Evolutionary conservation across 228 moss, liverwort and hornwort species (phyloP), one percentile per base, ranked within the genome.

Genomic region (Sphagnum magellanicum): DNA sequence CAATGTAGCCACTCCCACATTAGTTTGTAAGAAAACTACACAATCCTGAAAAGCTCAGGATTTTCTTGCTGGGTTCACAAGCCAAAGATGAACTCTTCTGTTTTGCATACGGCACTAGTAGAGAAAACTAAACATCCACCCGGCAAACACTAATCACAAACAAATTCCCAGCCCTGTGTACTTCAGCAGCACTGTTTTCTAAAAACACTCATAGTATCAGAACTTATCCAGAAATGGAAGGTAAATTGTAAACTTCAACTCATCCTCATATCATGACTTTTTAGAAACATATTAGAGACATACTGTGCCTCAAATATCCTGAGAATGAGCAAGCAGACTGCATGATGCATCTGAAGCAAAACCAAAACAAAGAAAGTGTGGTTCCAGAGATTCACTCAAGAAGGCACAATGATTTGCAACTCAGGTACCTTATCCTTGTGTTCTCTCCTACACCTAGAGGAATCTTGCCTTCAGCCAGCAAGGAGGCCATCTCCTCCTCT

Each of bases 361-460:
- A 32, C 32, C 32, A 3, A 32, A 32, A 32, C 32, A 32, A 32
- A 32, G 32, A 32, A 32, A 32, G 32, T 32, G 32, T 32, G 17
- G 17, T 2, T 32, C 32, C 32, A 32, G 32, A 32, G 32, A 32
- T 48, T 6, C 13, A 32, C 48, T 49, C 15, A 13, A 65, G 46
- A 13, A 5, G 65, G 48, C 9, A 6, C 46, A 47, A 5, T 16
- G n/a, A 4, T 49, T 32, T 32, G 32, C 32, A 32, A 32, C 32
- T 32, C 32, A 32, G 32, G 48, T 9, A 88, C 88, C 85, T 92
- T 66, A 92, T 92, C 72, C 79, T 92, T 15, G 83, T 76, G 76
- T 89, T 92, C 66, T 78, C 78, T 49, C 91, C 89, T 4, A 92
- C 72, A 60, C 89, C 91, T 65, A 92, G 78, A 10, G 89, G 91